A percentile compares a stretch with the other conserved stretches of the same genome.
These are phyloP conservation scores for Alnus rubra DNA, from an alignment of 306 rosid genomes.

Conservation along the genomic window DNA sequence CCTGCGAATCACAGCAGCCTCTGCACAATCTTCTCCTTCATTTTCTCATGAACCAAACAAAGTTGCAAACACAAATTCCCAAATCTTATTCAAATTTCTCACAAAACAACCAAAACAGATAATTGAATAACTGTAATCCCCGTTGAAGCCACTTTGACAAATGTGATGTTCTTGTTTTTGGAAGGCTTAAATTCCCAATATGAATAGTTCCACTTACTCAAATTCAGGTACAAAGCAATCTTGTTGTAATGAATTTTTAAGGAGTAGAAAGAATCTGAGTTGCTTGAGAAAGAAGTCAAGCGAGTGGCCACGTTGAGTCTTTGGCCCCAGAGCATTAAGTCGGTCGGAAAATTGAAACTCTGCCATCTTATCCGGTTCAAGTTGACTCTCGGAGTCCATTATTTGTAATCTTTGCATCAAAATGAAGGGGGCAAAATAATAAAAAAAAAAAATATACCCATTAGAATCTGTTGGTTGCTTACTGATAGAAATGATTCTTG, in stretches of 20 bases:
- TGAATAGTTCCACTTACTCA: constrained; percentile 61
- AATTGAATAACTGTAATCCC: constrained; percentile 66
- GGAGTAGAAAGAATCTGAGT: constrained; percentile 57
- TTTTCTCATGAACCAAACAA: too few species aligned
- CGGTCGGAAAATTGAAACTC: constrained; percentile 90
- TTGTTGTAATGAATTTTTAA: constrained; percentile 65
- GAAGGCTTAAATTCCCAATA: constrained; percentile 90
- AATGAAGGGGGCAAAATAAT: background rate
- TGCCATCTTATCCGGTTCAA: constrained; percentile 67
- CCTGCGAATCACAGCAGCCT: too few species aligned
- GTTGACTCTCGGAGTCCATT: constrained; percentile 54
- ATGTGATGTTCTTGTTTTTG: constrained; percentile 60
- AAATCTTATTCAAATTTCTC: too few species aligned
- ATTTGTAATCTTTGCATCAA: constrained; percentile 64
- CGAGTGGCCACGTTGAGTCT: constrained; percentile 74
- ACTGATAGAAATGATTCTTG: background rate
- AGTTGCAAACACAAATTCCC: too few species aligned
- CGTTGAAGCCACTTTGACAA: constrained; percentile 49
- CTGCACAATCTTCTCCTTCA: too few species aligned
- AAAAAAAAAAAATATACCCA: constrained; percentile 12
- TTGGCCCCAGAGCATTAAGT: constrained; percentile 85
- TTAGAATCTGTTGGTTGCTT: constrained; percentile 25
- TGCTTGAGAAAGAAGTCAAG: constrained; percentile 59
- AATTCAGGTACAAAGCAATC: constrained; percentile 59
- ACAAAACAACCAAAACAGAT: too few species aligned